Conservation (phyloP, 306 rosid genomes). For the Prunus mira region DNA sequence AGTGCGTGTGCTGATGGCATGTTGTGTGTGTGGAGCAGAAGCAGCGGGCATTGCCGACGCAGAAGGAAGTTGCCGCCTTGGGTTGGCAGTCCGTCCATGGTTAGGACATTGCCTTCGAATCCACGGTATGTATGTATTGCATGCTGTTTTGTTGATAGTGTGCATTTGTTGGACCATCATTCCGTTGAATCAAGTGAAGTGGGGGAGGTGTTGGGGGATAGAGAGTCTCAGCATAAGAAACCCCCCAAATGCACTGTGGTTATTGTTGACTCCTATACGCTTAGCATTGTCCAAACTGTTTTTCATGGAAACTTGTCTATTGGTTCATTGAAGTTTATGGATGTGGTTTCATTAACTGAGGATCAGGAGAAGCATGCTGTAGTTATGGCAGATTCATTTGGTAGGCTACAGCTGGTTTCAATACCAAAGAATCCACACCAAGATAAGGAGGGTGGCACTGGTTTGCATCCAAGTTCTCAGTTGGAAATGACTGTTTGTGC, state of each 20-base stretch:
- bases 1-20: constrained; percentile 89
- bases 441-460: constrained; percentile 38
- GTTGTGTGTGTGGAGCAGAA: constrained; percentile 89
- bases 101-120: constrained; percentile 63
- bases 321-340: constrained; percentile 73
- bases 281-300: constrained; percentile 67
- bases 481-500: constrained; percentile 43
- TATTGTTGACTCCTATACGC: constrained; percentile 72
- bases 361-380: constrained; percentile 56
- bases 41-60: constrained; percentile 86
- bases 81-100: constrained; percentile 78
- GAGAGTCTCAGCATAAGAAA: constrained; percentile 57
- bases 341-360: constrained; percentile 46
- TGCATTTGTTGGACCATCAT: constrained; percentile 30
- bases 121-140: constrained; percentile 79
- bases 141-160: constrained; percentile 62
- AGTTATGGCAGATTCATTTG: constrained; percentile 67
- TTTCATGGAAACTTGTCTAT: constrained; percentile 82
- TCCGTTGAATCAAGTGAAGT: constrained; percentile 46
- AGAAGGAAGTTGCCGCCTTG: constrained; percentile 90
- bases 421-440: constrained; percentile 45
- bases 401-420: constrained; percentile 56
- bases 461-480: constrained; percentile 38
- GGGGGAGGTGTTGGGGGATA: constrained; percentile 41
- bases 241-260: constrained; percentile 63